Evolutionary conservation across 768 basidiomycete species (phyloP).

Genomic region (Podaxis carcinomalis): DNA sequence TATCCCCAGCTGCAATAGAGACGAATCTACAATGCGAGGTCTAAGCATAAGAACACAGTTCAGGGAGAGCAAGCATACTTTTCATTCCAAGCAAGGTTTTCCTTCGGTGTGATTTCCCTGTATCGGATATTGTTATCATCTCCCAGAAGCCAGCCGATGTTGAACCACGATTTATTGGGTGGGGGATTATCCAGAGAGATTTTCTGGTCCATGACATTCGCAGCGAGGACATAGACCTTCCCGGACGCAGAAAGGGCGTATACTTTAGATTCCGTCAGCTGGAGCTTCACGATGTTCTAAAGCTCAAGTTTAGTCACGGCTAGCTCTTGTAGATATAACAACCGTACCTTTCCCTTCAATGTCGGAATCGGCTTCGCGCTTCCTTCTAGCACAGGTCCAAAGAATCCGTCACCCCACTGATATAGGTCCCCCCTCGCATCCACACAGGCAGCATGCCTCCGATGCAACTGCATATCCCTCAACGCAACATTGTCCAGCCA

Average conservation of each 20-base stretch:
- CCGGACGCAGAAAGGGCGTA: slow-evolving; percentile 82
- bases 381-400: slow-evolving; percentile 27
- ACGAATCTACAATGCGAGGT: slow-evolving; percentile 45
- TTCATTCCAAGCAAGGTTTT: slow-evolving; percentile 59
- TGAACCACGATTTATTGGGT: slow-evolving; percentile 55
- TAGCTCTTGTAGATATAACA: not conserved
- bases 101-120: slow-evolving; percentile 55
- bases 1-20: slow-evolving; percentile 67
- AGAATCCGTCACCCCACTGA: slow-evolving; percentile 76
- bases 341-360: slow-evolving; percentile 58
- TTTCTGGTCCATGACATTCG: slow-evolving; percentile 44
- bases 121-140: slow-evolving; percentile 50
- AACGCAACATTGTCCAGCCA: slow-evolving; percentile 70
- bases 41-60: not conserved
- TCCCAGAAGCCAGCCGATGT: slow-evolving; percentile 54
- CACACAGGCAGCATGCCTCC: slow-evolving; percentile 67
- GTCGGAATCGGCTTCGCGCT: slow-evolving; percentile 43
- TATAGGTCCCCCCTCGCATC: slow-evolving; percentile 79
- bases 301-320: not conserved
- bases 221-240: slow-evolving; percentile 64
- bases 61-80: slow-evolving; percentile 35
- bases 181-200: slow-evolving; percentile 32
- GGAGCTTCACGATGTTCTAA: slow-evolving; percentile 68
- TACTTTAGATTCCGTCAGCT: slow-evolving; percentile 54
- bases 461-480: slow-evolving; percentile 67